A percentile compares a stretch with the other conserved stretches of the same genome.
Conservation (phyloP, 495 filamentous ascomycete species). For the Neurospora sp. region DNA sequence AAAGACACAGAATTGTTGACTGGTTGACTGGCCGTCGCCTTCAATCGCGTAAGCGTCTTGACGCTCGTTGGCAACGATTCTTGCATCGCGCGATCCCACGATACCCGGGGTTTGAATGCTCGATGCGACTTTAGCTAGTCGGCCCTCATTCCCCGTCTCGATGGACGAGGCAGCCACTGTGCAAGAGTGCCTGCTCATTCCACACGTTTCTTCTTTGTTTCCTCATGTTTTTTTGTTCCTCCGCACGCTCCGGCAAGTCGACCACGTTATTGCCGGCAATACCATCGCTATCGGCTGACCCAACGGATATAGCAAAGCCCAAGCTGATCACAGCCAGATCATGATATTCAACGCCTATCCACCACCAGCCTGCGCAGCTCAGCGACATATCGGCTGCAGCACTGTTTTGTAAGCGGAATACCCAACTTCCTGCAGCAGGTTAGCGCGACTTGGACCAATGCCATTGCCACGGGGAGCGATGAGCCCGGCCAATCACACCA, state of each 20-base stretch:
- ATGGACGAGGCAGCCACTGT: neutral
- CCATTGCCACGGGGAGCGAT: slow-evolving; percentile 17
- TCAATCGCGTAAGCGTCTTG: neutral
- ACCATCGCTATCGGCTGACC: neutral
- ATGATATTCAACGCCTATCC: neutral
- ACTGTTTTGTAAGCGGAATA: neutral
- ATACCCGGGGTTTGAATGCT: neutral
- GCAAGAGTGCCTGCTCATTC: neutral
- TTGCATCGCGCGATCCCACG: neutral
- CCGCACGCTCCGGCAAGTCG: neutral
- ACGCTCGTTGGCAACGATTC: neutral
- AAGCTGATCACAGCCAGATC: neutral
- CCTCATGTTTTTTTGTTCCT: neutral
- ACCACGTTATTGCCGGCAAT: neutral
- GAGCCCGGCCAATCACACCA: slow-evolving; percentile 17
- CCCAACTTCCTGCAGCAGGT: slow-evolving; percentile 12
- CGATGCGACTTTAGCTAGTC: neutral
- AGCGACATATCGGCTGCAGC: slow-evolving; percentile 13
- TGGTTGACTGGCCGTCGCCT: neutral
- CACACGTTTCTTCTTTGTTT: neutral
- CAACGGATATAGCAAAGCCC: neutral
- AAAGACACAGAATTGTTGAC: neutral
- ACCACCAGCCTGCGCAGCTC: neutral
- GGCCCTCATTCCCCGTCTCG: neutral
- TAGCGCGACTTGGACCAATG: slow-evolving; percentile 32